Base-by-base conservation (phyloP, 352 stramenopile species). In the Globisporangium polare region DNA sequence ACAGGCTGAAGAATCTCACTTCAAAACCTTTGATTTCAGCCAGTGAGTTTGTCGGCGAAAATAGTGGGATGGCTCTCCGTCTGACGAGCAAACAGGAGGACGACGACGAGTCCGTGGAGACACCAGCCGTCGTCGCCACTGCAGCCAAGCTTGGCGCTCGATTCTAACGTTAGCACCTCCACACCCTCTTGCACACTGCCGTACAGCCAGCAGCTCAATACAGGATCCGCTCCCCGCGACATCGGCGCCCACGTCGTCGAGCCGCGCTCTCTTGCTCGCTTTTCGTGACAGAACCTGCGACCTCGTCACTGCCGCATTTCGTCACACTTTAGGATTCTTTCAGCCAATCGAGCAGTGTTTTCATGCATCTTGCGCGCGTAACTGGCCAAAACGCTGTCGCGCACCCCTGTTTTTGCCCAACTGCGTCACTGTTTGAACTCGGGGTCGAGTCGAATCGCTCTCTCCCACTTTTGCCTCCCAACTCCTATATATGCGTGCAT, bases 391-490 rank as follows among this genome's bases (percentile, higher is more conserved):
- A 41, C 18, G 12, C 0, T 10, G 2, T 18, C 8, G 4, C 5
- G 18, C 49, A 18, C 17, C 26, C 47, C 18, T 26, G 26, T 41
- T 54, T 54, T 54, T 54, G 49, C 27, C 27, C 20, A 39, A 54
- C 49, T 54, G 49, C 27, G 27, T 41, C 27, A 43, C 50, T 27
- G 50, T 18, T 56, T 56, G 27, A 55, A n/a, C 27, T 55, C 17
- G 49, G 1, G 27, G 7, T 53, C 10, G 26, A 52, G n/a, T 22
- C 37, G 3, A 13, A 18, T 35, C 47, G 12, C 49, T 41, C 49
- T 56, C 49, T 42, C 49, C 7, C 29, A 55, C n/a, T 37, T 53
- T 24, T 39, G 33, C 46, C 22, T 29, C n/a, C n/a, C 22, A 39
- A 18, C 15, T 18, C 1, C 10, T 39, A 39, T 39, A 39, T 39